Conservation (phyloP, 805 yeast genomes). For the Komagataella mondaviorum region DNA sequence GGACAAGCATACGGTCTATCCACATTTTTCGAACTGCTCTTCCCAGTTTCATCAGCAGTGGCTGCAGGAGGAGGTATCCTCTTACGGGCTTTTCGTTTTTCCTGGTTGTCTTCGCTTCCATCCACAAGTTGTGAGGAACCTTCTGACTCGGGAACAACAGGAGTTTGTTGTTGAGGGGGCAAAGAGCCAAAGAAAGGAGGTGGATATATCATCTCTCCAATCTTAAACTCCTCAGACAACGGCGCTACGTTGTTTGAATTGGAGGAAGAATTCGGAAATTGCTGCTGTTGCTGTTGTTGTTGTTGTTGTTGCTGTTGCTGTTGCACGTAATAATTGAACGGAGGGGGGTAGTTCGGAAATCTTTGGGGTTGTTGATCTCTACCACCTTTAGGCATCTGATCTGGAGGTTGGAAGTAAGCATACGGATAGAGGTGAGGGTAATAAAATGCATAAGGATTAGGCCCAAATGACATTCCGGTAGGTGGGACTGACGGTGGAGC, state of each 20-base stretch:
- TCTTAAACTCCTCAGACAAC: background rate
- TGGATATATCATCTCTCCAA: background rate
- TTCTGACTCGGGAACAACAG: background rate
- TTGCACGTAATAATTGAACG: background rate
- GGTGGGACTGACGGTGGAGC: background rate
- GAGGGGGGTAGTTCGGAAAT: conserved; percentile 1
- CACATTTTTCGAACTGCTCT: background rate
- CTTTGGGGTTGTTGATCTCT: background rate
- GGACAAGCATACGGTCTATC: conserved; percentile 3
- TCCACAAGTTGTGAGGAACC: background rate
- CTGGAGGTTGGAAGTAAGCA: background rate
- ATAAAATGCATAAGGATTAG: background rate
- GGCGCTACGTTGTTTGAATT: background rate
- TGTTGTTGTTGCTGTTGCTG: conserved; percentile 1
- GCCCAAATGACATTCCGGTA: background rate
- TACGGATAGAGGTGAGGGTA: background rate
- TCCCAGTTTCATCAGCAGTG: background rate
- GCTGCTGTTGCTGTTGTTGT: background rate
- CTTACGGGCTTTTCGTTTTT: background rate
- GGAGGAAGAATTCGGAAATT: background rate
- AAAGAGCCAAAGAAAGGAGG: background rate
- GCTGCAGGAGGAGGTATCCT: background rate
- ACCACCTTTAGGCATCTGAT: background rate
- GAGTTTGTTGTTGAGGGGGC: background rate
- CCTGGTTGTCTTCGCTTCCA: background rate